Base-by-base conservation (phyloP, 768 basidiomycete species). In the Neoboletus brunneissimus region DNA sequence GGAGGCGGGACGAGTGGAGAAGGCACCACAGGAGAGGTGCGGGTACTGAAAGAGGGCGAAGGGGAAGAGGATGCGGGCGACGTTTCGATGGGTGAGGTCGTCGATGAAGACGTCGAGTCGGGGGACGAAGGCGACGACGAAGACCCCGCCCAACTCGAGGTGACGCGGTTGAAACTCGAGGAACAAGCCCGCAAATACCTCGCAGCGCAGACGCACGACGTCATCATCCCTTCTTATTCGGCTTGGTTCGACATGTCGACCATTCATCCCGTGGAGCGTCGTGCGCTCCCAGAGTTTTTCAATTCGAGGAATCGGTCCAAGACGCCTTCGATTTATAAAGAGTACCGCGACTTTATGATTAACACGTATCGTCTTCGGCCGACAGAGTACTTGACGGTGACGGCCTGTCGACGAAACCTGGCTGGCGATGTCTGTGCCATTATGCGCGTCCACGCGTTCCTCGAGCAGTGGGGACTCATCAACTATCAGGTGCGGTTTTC, bases 331-430 rank as follows among this genome's bases (percentile, higher is more conserved):
- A 94, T 98, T 59, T 99, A 98, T 79, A 98, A 98, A 73, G 96
- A 99, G 71, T 99, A 99, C 67, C 86, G 97, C 57, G 96, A 99
- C 79, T 99, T 99, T 64, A 99, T 99, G 96, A 85, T 99, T 72
- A 98, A 99, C 76, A 94, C 97, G 1, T 98, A 98, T 73, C 81
- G 97, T 49, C 79, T 99, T 38, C 82, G 97, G 49, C 97, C 97
- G 2, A 83, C 82, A 23, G 97, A 99, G 71, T 99, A 99, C 66
- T 81, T 99, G 55, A 99, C 97, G 18, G 91, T 98, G 56, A 99
- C 97, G 2, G 96, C 96, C 1, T 99, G 97, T 70, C 74, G 97
- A 67, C 77, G 97, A 60, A 99, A 99, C 73, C 74, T 99, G 60
- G 96, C 96, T 5, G 97, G 97, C 44, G 97, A 99, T 71, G 97